These are phyloP conservation scores for Nitzschia sp. DNA, from an alignment of 108 stramenopile species.

Conservation along the genomic window DNA sequence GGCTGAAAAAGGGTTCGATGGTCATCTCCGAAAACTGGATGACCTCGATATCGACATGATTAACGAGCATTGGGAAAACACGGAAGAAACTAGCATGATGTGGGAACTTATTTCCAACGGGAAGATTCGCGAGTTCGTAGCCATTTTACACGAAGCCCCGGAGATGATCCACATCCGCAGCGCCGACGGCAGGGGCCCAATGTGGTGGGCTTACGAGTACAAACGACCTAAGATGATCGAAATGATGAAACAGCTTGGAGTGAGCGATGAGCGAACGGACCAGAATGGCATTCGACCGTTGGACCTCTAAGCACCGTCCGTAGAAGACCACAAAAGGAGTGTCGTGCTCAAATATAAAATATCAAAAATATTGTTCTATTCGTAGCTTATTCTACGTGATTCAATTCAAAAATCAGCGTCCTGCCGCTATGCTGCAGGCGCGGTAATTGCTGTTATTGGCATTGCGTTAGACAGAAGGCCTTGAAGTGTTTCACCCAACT, in stretches of 20 bases:
- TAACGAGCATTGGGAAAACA: constrained; percentile 75
- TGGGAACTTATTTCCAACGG: constrained; percentile 62
- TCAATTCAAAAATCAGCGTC: too few relatives aligned
- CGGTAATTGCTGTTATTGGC: too few relatives aligned
- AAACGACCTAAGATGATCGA: constrained; percentile 55
- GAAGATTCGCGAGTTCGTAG: constrained; percentile 42
- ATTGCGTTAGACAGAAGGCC: neutral
- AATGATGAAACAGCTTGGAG: constrained; percentile 66
- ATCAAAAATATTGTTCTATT: too few relatives aligned
- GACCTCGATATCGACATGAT: constrained; percentile 61
- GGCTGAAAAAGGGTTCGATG: neutral
- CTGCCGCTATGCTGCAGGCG: too few relatives aligned
- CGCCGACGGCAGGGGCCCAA: constrained; percentile 63
- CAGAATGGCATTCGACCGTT: constrained; percentile 44
- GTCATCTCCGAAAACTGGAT: constrained; percentile 16
- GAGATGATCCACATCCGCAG: constrained; percentile 61
- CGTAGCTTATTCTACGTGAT: too few relatives aligned
- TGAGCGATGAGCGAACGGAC: constrained; percentile 67
- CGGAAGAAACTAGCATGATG: constrained; percentile 57
- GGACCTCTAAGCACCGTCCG: neutral
- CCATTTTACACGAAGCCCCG: constrained; percentile 50
- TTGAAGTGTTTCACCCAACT: neutral
- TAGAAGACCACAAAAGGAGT: too few relatives aligned
- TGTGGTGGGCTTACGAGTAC: constrained; percentile 91
- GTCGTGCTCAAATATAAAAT: too few relatives aligned